These are phyloP conservation scores for Andrographis paniculata DNA, from an alignment of 305 asterid species.

Conservation along the genomic window DNA sequence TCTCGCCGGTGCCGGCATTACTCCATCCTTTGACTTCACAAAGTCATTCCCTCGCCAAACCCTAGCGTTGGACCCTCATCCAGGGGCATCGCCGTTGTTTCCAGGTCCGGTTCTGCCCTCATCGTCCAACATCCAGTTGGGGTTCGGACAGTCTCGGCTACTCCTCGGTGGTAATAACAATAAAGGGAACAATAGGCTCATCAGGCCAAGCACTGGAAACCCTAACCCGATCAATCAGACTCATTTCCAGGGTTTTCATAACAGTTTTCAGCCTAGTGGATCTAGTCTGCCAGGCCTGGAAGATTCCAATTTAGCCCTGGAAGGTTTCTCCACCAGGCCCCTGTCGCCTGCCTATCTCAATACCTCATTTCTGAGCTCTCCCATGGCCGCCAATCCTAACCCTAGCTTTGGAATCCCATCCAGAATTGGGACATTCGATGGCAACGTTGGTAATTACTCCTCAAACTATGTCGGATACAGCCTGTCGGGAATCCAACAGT, in stretches of 20 bases:
- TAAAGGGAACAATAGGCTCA: conserved; percentile 8
- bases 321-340: conserved; percentile 4
- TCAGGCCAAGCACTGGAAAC: neutral
- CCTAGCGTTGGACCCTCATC: neutral
- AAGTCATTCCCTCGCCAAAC: conserved; percentile 8
- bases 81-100: neutral
- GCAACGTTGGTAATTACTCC: neutral
- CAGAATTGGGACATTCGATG: neutral
- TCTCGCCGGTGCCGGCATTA: too few species aligned
- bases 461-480: conserved; percentile 14
- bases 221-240: neutral
- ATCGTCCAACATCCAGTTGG: neutral
- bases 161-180: conserved; percentile 15
- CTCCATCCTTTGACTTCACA: conserved; percentile 8
- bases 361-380: neutral
- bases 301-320: conserved; percentile 10
- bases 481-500: conserved; percentile 12
- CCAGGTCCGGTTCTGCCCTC: conserved; percentile 5
- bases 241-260: neutral
- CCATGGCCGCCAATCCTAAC: neutral
- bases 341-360: conserved; percentile 2
- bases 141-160: conserved; percentile 20
- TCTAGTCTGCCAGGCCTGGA: conserved; percentile 13
- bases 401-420: neutral
- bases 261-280: conserved; percentile 3